Evolutionary conservation across 768 basidiomycete genomes (phyloP).

Genomic region (Pleurotus eryngii): DNA sequence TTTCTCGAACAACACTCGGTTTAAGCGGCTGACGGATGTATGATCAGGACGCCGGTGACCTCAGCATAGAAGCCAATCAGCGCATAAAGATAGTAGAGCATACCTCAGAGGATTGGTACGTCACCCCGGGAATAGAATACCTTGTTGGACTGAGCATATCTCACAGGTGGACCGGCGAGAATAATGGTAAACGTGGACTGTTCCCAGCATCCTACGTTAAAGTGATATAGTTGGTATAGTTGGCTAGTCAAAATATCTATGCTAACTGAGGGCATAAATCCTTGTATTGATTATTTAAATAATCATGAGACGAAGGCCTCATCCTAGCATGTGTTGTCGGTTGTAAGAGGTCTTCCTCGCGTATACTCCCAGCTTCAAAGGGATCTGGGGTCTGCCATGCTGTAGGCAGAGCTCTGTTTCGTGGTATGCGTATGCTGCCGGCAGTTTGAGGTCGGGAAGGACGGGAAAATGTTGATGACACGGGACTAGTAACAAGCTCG

Average conservation of each 20-base stretch:
- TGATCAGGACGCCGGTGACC: constrained; percentile 64
- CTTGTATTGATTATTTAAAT: too few species aligned
- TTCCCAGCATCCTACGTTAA: constrained; percentile 72
- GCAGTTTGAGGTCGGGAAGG: neutral
- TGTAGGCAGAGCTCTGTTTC: neutral
- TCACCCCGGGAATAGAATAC: constrained; percentile 6
- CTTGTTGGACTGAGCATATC: constrained; percentile 6
- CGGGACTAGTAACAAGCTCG: neutral
- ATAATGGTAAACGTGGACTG: constrained; percentile 54
- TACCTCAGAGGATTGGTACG: constrained; percentile 77
- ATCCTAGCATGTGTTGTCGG: neutral
- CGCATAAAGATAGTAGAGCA: constrained; percentile 61
- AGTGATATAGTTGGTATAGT: constrained; percentile 34
- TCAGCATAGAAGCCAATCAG: constrained; percentile 53
- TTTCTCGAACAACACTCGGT: neutral
- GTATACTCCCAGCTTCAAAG: neutral
- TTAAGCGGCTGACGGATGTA: too few species aligned
- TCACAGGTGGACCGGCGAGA: constrained; percentile 65
- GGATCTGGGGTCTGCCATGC: neutral
- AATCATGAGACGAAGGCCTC: too few species aligned
- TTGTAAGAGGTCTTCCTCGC: neutral
- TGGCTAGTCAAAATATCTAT: too few species aligned
- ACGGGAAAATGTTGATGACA: neutral
- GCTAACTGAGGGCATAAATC: too few species aligned
- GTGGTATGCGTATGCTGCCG: neutral